Base-by-base conservation (phyloP, 1,284 basidiomycete species). In the Anthracocystis setariae region DNA sequence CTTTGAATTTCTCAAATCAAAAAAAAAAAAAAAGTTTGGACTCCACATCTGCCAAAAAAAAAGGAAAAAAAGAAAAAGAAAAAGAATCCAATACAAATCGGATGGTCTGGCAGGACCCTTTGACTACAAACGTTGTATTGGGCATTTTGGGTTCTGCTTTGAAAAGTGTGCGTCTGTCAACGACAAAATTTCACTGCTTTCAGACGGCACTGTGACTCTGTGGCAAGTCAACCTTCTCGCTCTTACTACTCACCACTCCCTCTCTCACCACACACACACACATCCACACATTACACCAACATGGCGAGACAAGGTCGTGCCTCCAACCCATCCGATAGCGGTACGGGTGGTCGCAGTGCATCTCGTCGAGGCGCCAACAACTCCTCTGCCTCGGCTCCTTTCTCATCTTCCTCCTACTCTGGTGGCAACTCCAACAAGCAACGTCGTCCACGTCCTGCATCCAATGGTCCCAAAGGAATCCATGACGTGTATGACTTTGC, bases 401-500 rank as follows among this genome's bases (percentile, higher is more conserved):
- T 66, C 37, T 66, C 64, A 0, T 66, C 64, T 5, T 54, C 64
- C 29, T 29, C 64, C 1, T 66, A 56, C 24, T 60, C 53, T 2
- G 49, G 49, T 9, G 52, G 15, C 23, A 65, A 55, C 12, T 10
- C 29, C n/a, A 13, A 37, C 46, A 60, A 56, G 25, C 42, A 57
- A 24, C 52, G 53, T 5, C 57, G 64, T 8, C 48, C 52, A 35
- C 43, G 57, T 12, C 44, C 39, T 27, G 48, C 54, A 0, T 46
- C 50, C 13, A 33, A 54, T n/a, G 23, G 25, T 4, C 57, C 64
- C 2, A 33, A 38, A 23, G 53, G 64, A 4, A 42, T 66, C 3
- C 64, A 58, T 20, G 69, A 58, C 21, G 60, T 60, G 23, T 62
- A 58, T 47, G 63, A 67, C 38, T 59, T 47, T 40, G 53, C 56